phyloP scores from a whole-genome alignment of 116 monocot species.

The Trichopus zeylanicus region DNA sequence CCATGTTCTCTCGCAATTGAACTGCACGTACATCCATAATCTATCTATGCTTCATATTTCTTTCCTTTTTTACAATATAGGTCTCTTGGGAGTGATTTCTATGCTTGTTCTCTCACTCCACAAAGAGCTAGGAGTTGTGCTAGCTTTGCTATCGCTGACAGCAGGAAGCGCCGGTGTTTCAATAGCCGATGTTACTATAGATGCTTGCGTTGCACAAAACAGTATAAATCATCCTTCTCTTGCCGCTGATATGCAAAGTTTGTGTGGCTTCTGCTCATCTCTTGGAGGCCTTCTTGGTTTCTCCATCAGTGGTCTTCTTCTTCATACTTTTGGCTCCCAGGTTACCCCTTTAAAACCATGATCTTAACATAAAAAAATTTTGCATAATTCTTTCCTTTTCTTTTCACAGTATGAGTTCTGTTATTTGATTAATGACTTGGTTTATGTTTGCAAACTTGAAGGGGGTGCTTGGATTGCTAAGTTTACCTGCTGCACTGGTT shows the following conservation, averaged over 20 bases:
- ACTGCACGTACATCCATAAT: too few species aligned
- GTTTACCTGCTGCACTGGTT: slow-evolving; percentile 43
- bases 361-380: too few species aligned
- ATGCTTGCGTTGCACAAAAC: slow-evolving; percentile 75
- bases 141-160: slow-evolving; percentile 55
- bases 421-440: too few species aligned
- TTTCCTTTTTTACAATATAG: too few species aligned
- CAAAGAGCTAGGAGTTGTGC: slow-evolving; percentile 15
- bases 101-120: slow-evolving; percentile 49
- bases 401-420: too few species aligned
- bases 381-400: too few species aligned
- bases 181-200: slow-evolving; percentile 80
- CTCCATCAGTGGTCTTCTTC: slow-evolving; percentile 54
- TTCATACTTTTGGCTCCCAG: slow-evolving; percentile 57
- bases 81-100: slow-evolving; percentile 48
- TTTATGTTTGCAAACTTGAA: too few species aligned
- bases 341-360: slow-evolving; percentile 20
- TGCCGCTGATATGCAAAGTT: slow-evolving; percentile 81
- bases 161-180: slow-evolving; percentile 52
- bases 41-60: too few species aligned
- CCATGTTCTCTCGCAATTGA: too few species aligned
- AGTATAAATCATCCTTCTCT: slow-evolving; percentile 55
- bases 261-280: slow-evolving; percentile 64
- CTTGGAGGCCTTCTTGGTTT: slow-evolving; percentile 71
- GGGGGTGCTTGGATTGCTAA: slow-evolving; percentile 63